phyloP scores from a whole-genome alignment of 2,329 filamentous ascomycete genomes.

The Nemania diffusa region DNA sequence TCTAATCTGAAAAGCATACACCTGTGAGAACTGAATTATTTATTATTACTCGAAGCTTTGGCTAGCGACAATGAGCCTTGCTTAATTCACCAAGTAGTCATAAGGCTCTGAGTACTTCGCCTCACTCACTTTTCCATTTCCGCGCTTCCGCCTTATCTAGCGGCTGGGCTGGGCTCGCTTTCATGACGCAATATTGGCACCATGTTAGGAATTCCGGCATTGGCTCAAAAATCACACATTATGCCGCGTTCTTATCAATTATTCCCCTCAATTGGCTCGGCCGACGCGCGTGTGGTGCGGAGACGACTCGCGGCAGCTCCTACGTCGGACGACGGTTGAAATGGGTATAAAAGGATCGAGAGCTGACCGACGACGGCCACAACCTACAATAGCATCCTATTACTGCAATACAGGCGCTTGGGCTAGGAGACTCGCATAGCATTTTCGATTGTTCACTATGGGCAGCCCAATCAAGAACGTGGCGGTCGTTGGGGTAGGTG shows the following conservation, averaged over 20 bases:
- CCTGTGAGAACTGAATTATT: too few relatives aligned
- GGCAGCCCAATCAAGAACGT: constrained; percentile 41
- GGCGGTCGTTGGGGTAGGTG: constrained; percentile 42
- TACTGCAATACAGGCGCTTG: neutral
- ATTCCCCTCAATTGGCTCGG: neutral
- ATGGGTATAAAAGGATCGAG: constrained; percentile 23
- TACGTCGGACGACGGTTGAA: neutral
- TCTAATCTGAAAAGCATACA: too few relatives aligned
- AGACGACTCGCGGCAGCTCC: neutral
- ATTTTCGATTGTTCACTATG: constrained; percentile 31
- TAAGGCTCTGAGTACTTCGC: neutral
- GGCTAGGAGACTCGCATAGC: neutral
- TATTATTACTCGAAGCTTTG: too few relatives aligned
- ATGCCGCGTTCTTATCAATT: constrained; percentile 4
- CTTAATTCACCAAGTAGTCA: neutral
- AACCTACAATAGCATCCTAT: neutral
- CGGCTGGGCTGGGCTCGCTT: neutral
- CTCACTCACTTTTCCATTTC: neutral
- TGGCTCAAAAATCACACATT: neutral
- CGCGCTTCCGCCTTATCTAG: neutral
- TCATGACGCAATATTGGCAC: constrained; percentile 30
- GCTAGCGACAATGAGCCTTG: neutral
- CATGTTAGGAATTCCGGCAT: constrained; percentile 26
- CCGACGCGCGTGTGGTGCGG: constrained; percentile 1
- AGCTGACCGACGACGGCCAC: neutral